Evolutionary conservation across 768 basidiomycete genomes (phyloP), one percentile per base, ranked within the genome.

Genomic region (Boletus subcaerulescens): DNA sequence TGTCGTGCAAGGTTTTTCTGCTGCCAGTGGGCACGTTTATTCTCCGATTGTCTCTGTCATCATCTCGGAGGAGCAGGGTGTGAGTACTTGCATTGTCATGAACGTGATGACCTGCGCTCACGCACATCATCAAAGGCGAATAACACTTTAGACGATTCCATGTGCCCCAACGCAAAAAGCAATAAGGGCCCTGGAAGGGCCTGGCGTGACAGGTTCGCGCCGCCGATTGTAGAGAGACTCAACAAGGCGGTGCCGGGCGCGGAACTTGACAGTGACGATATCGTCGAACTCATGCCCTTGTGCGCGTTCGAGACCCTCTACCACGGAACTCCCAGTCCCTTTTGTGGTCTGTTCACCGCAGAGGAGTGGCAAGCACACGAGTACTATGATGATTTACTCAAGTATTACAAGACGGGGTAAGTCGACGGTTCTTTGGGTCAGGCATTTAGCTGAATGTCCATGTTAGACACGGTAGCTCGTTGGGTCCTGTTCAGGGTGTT

Each of bases 301-400:
- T 95, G 93, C 65, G 79, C 90, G 0, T 92, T 94, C 63, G 88
- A 93, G 61, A 87, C 81, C n/a, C 76, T 82, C 51, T 80, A 75
- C n/a, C 74, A 68, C 45, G 76, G 75, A 47, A 61, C 58, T 26
- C 60, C 71, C 50, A 88, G 87, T 58, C 81, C 80, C 1, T 93
- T 89, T 71, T 96, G 93, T 67, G 68, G 67, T 5, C 65, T 94
- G n/a, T 95, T 94, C 69, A 74, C 75, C 0, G 48, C 60, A 14
- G 72, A 77, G 4, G 91, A 92, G 48, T 93, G 87, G 66, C 71
- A 71, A 26, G 77, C 76, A 0, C 86, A 84, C 61, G 89, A 89
- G 59, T 90, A 91, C 65, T 76, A 74, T 45, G 78, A 78, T 3
- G 92, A 93, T 64, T 67, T 94, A 10, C 80, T 83, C 59, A 90